These are phyloP conservation scores for Fusarium sp. DNA, from an alignment of 2,329 filamentous ascomycete species.

Conservation along the genomic window DNA sequence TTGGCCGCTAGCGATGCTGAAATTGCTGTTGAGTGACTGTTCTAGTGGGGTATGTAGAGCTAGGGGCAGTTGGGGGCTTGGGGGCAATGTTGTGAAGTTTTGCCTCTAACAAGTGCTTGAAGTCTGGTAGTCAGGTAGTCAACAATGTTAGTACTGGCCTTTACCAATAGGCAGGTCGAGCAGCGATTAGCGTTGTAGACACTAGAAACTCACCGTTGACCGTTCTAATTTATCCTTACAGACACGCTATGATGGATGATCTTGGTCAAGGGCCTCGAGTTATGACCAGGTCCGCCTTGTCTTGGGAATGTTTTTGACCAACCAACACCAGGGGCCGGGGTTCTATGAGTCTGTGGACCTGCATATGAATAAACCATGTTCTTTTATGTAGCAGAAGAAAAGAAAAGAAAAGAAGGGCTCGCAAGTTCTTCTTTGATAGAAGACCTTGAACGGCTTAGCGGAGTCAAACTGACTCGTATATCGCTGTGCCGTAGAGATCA, in stretches of 20 bases:
- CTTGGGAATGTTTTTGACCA: neutral
- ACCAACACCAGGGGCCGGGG: neutral
- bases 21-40: neutral
- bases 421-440: neutral
- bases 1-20: neutral
- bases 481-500: neutral
- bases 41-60: neutral
- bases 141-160: neutral
- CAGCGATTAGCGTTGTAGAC: neutral
- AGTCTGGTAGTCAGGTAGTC: neutral
- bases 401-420: neutral
- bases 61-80: neutral
- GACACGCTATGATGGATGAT: neutral
- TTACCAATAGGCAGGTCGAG: neutral
- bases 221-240: neutral
- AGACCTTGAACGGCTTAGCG: neutral
- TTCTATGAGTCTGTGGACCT: slow-evolving; percentile 8
- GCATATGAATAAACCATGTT: slow-evolving; percentile 5
- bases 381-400: neutral
- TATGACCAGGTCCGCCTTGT: neutral
- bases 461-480: neutral
- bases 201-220: neutral
- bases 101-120: neutral
- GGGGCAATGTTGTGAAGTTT: neutral
- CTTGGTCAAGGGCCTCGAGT: neutral